Evolutionary conservation across 768 basidiomycete genomes (phyloP).

Genomic region (Kwoniella mangroviensis): DNA sequence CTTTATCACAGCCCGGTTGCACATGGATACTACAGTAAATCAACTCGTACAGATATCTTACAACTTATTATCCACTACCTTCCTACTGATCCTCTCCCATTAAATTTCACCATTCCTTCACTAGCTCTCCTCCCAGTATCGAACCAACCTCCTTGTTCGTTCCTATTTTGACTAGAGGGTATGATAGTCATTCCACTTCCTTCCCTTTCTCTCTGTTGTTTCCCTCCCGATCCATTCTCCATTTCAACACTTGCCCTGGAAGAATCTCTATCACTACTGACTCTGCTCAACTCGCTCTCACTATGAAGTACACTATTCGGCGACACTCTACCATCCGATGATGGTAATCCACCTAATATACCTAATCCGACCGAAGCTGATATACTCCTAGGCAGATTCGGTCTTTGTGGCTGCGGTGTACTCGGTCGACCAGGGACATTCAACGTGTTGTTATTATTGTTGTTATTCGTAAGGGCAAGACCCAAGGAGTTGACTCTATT

Average conservation of each 20-base stretch:
- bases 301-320: constrained; percentile 4
- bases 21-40: not conserved
- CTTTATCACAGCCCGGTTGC: not conserved
- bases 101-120: constrained; percentile 18
- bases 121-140: constrained; percentile 21
- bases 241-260: not conserved
- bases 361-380: constrained; percentile 28
- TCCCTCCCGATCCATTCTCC: not conserved
- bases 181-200: constrained; percentile 13
- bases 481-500: constrained; percentile 37
- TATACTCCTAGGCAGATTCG: constrained; percentile 9
- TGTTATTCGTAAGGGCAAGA: constrained; percentile 21
- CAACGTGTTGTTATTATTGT: not conserved
- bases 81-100: constrained; percentile 3
- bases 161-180: not conserved
- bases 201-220: constrained; percentile 15
- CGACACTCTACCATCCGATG: constrained; percentile 2
- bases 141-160: constrained; percentile 7
- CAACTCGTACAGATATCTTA: not conserved
- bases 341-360: constrained; percentile 10
- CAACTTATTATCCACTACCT: not conserved
- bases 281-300: constrained; percentile 10
- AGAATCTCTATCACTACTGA: constrained; percentile 15
- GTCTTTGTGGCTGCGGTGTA: constrained; percentile 2
- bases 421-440: not conserved